Evolutionary conservation across 148 eudicot species (phyloP), one percentile per base, ranked within the genome.

Genomic region (Cornus kousa): DNA sequence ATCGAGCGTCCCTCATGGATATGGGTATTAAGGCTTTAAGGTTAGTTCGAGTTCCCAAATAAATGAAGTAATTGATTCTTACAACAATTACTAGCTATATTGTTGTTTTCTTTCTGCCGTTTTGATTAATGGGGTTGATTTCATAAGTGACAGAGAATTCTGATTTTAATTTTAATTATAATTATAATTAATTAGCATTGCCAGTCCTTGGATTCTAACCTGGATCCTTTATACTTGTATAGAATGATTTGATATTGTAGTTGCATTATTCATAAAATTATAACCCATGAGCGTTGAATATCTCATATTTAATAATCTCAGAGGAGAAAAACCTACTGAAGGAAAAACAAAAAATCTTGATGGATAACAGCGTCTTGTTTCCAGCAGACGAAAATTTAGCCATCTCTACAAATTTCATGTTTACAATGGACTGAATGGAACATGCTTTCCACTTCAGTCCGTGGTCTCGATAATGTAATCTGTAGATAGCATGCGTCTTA

Each of bases 1-100:
- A 89, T 72, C 84, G 82, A 86, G 95, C 92, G 23, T 85, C 84
- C 82, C 89, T 92, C 59, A 83, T 82, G 87, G 98, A 94, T 87
- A 90, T 90, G 95, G 95, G 95, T 75, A 79, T 88, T 60, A 94
- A 91, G 89, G 98, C 98, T 64, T 87, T 94, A 82, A 94, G 98
- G 98, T 94, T 72, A 76, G 89, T 67, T 64, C 22, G 23, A 64
- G 76, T 75, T 81, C 43, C 79, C 66, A 23, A 43, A 31, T 65
- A 48, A 72, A 66, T 71, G n/a, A n/a, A 35, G 35, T 66, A 65
- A 35, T 64, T 39, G 24, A 75, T 64, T 65, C 33, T 43, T 28
- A 69, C 35, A 39, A 43, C 55, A 73, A 32, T 73, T 35, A 39
- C 62, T 65, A 50, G 19, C 7, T 73, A 62, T 35, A 39, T 73